Conservation (phyloP, 1,284 basidiomycete genomes). For the Inonotus hispidus region DNA sequence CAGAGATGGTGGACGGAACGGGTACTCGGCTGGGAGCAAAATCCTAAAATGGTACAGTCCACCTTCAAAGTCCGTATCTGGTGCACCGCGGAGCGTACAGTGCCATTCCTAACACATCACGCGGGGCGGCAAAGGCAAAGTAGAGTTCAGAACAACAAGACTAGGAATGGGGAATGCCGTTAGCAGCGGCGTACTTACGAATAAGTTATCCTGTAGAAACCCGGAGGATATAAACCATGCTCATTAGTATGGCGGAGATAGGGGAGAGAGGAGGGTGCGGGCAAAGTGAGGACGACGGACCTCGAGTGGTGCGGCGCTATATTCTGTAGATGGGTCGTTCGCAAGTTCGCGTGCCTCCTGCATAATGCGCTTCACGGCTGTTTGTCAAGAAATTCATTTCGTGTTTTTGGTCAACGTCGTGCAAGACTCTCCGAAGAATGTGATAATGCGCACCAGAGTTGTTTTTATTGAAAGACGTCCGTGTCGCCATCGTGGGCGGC, state of each 20-base stretch:
- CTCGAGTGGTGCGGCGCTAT: constrained; percentile 84
- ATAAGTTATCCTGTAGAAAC: constrained; percentile 65
- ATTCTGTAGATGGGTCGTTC: constrained; percentile 77
- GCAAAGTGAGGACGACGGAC: constrained; percentile 34
- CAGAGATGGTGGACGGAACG: constrained; percentile 90
- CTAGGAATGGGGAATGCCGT: background rate
- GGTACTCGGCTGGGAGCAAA: constrained; percentile 87
- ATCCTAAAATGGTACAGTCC: constrained; percentile 92
- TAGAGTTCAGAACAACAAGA: background rate
- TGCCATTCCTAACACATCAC: constrained; percentile 81
- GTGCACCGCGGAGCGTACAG: constrained; percentile 87
- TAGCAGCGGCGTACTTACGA: constrained; percentile 43
- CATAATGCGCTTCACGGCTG: constrained; percentile 93
- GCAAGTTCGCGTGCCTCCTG: constrained; percentile 90
- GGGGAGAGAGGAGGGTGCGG: background rate
- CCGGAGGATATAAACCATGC: constrained; percentile 1
- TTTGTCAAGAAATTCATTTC: background rate
- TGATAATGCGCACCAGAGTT: constrained; percentile 56
- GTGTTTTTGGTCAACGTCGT: background rate
- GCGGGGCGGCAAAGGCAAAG: constrained; percentile 20
- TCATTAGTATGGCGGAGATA: background rate
- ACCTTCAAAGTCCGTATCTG: constrained; percentile 86
- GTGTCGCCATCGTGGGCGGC: constrained; percentile 25
- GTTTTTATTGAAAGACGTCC: constrained; percentile 67
- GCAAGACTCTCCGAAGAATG: background rate